phyloP scores from a whole-genome alignment of 768 basidiomycete species.

The Tylopilus rubrobrunneus region DNA sequence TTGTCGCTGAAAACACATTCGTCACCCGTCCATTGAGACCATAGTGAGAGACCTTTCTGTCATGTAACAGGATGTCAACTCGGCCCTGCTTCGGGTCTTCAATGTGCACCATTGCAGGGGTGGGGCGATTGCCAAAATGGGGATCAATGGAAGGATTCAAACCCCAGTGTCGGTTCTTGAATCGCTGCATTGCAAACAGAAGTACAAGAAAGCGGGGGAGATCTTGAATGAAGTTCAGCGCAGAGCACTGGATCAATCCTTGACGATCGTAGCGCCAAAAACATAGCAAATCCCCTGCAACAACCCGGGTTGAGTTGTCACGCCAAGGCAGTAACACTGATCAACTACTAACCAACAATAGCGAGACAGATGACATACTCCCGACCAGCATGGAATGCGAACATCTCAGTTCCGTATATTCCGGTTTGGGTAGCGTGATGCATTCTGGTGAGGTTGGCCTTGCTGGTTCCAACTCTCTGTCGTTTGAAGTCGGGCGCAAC shows the following conservation, averaged over 20 bases:
- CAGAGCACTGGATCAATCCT: background rate
- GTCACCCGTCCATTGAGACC: background rate
- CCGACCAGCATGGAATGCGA: constrained; percentile 6
- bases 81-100: background rate
- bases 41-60: background rate
- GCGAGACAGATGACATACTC: constrained; percentile 1
- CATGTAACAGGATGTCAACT: background rate
- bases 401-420: background rate
- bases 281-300: background rate
- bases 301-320: background rate
- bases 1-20: background rate
- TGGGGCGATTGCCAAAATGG: background rate
- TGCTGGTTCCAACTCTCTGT: background rate
- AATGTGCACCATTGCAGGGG: background rate
- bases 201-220: background rate
- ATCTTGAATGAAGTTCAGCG: background rate
- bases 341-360: too few species aligned
- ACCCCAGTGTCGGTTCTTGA: background rate
- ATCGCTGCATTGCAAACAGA: background rate
- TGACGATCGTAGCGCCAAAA: constrained; percentile 9
- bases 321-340: too few species aligned
- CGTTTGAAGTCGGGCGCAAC: background rate
- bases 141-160: background rate
- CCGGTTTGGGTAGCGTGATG: background rate
- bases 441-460: background rate